A percentile compares a stretch with the other conserved stretches of the same genome.
These are phyloP conservation scores for Salix caprea DNA, from an alignment of 345 rosid genomes.

Conservation along the genomic window DNA sequence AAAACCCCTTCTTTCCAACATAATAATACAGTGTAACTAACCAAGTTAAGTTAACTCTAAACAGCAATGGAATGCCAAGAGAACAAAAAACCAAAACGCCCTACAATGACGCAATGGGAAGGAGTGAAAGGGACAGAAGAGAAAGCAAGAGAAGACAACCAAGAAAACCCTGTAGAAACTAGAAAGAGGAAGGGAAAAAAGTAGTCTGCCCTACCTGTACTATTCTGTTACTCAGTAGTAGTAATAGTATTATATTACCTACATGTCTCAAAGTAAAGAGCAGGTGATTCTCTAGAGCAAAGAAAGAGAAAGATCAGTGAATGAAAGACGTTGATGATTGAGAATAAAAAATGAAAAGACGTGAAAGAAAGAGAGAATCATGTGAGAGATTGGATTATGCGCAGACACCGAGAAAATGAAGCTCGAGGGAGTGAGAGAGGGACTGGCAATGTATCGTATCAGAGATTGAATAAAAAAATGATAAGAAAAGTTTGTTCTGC, in stretches of 20 bases:
- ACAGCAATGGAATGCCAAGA: neutral
- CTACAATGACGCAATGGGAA: constrained; percentile 15
- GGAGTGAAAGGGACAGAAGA: constrained; percentile 23
- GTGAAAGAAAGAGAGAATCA: neutral
- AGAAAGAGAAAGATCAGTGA: neutral
- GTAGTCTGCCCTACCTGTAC: neutral
- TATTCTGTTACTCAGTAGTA: neutral
- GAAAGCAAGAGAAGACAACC: neutral
- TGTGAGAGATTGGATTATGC: constrained; percentile 7
- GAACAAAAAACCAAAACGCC: neutral
- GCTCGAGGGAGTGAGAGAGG: constrained; percentile 15
- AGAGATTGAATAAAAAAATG: neutral
- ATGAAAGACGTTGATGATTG: neutral
- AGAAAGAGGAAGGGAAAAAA: neutral
- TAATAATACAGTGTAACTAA: constrained; percentile 25
- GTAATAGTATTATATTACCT: neutral
- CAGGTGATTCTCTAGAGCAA: constrained; percentile 21
- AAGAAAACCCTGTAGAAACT: neutral
- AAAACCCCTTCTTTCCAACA: neutral
- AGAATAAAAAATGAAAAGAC: constrained; percentile 18
- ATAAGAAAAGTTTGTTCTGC: neutral
- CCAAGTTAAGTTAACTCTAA: neutral
- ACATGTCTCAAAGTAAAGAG: constrained; percentile 31
- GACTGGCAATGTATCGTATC: neutral
- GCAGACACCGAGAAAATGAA: constrained; percentile 24